Evolutionary conservation across 768 basidiomycete species (phyloP), one percentile per base, ranked within the genome.

Genomic region (Lentinula aciculospora): DNA sequence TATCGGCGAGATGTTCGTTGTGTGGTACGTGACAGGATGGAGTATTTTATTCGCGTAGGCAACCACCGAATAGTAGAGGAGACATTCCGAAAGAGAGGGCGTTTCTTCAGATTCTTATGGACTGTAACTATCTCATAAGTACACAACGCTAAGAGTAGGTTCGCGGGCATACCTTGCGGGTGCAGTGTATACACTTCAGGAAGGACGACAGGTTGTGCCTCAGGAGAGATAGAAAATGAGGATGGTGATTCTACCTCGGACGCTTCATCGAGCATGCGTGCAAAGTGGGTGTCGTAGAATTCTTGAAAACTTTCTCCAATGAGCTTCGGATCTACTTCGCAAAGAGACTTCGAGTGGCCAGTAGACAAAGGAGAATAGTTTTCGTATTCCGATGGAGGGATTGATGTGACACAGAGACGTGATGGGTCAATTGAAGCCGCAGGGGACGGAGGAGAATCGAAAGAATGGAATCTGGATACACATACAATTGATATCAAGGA

Each of bases 371-470:
- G 28, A n/a, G 25, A 47, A n/a, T 31, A 32, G 32, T 21, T 21
- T 36, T 31, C 49, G 19, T 25, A 50, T 36, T 50, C 49, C 8
- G 49, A 50, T 36, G 49, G 49, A 50, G 49, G 49, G 21, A 50
- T 23, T 10, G 49, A 50, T n/a, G 49, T 50, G 2, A 50, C 49
- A 36, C 31, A 23, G 2, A 50, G 49, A 15, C 49, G 13, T n/a
- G 49, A 50, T 12, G 32, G 32, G 29, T 50, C 49, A 21, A 50
- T 50, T 23, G 49, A 50, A 19, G 49, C 49, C 19, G 36, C 49
- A 21, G 49, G 49, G 19, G 49, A 50, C 9, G 49, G 36, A 10
- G 49, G 49, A 19, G 49, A 36, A 4, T 34, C 49, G n/a, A 50
- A 36, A 12, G 49, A 31, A 28, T 48, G 46, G 29, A 48, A 48